These are phyloP conservation scores for Floccularia luteovirens DNA, from an alignment of 768 basidiomycete species.

Conservation along the genomic window DNA sequence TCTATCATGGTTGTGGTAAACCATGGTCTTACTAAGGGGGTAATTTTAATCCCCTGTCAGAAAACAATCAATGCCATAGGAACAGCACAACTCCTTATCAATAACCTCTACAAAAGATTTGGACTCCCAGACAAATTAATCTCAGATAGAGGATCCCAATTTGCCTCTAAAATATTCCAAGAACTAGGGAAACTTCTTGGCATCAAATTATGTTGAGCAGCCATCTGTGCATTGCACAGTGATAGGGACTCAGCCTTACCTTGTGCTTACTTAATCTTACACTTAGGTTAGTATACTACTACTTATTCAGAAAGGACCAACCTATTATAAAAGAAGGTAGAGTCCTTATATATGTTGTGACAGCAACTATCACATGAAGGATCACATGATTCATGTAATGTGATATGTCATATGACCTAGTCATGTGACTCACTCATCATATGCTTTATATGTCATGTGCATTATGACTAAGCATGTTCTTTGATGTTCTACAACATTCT, in stretches of 20 bases:
- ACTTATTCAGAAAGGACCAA: too few species aligned
- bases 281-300: too few species aligned
- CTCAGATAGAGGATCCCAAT: slow-evolving; percentile 10
- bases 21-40: slow-evolving; percentile 18
- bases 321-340: neutral
- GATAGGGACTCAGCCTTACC: too few species aligned
- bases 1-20: slow-evolving; percentile 16
- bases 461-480: too few species aligned
- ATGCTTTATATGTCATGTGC: too few species aligned
- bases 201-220: neutral
- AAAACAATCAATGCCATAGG: slow-evolving; percentile 9
- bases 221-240: too few species aligned
- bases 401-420: too few species aligned
- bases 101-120: slow-evolving; percentile 7
- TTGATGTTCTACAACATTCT: too few species aligned
- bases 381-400: too few species aligned
- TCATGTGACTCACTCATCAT: too few species aligned
- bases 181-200: slow-evolving; percentile 2
- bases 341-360: neutral
- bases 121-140: slow-evolving; percentile 11
- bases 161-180: slow-evolving; percentile 6
- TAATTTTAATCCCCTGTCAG: slow-evolving; percentile 12
- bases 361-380: too few species aligned
- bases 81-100: neutral
- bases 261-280: too few species aligned